Evolutionary conservation across 176 grass and related monocot species (phyloP).

Genomic region (Paspalum vaginatum): DNA sequence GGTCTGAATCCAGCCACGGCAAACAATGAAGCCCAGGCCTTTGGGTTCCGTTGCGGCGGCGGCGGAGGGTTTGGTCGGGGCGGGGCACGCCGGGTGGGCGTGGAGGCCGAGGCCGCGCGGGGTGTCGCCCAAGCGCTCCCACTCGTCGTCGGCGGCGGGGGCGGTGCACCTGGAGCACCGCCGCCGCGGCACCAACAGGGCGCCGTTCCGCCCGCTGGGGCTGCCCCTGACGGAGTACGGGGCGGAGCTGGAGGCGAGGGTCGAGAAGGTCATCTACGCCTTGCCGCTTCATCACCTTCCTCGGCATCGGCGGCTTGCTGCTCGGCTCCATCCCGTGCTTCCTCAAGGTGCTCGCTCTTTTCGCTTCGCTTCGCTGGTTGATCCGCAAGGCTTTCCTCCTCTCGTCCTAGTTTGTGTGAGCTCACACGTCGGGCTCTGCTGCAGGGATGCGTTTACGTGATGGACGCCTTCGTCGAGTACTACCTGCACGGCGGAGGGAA

Average conservation of each 20-base stretch:
- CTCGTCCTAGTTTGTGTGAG: not conserved
- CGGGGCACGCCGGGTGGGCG: constrained; percentile 29
- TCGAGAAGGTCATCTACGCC: constrained; percentile 64
- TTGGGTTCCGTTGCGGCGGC: not conserved
- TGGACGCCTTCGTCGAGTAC: constrained; percentile 69
- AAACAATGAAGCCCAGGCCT: constrained; percentile 41
- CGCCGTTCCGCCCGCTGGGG: not conserved
- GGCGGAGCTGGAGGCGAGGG: constrained; percentile 39
- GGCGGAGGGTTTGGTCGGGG: constrained; percentile 18
- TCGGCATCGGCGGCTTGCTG: constrained; percentile 74
- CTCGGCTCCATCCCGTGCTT: constrained; percentile 76
- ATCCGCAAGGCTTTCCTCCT: not conserved
- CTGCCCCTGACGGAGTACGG: not conserved
- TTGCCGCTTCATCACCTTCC: constrained; percentile 79
- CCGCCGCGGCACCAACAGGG: not conserved
- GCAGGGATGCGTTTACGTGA: constrained; percentile 75
- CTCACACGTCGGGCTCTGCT: not conserved
- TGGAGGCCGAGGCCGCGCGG: constrained; percentile 30
- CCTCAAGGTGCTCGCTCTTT: constrained; percentile 58
- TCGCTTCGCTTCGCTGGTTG: not conserved
- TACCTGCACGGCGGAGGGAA: constrained; percentile 50
- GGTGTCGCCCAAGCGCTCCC: constrained; percentile 19
- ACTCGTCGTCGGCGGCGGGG: constrained; percentile 24
- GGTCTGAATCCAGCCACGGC: not conserved
- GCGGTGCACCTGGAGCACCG: constrained; percentile 28